A percentile compares a stretch with the other conserved stretches of the same genome.
phyloP scores from a whole-genome alignment of 805 yeast genomes.

The Sugiyamaella floridensis region DNA sequence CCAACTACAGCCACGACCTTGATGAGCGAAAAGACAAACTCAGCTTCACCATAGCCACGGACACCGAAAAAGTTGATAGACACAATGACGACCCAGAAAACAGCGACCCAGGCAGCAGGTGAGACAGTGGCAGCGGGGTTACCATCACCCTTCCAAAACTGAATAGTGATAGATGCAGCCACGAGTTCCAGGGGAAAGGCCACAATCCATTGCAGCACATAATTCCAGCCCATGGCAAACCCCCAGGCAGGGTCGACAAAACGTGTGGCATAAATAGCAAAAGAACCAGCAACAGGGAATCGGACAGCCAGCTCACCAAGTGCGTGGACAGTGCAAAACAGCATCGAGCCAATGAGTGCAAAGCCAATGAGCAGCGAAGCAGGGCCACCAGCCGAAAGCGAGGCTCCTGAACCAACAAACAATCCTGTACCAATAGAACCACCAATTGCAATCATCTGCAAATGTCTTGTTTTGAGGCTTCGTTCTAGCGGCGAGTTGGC shows the following conservation, averaged over 20 bases:
- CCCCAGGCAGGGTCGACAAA: conserved; percentile 63
- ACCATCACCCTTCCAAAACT: conserved; percentile 52
- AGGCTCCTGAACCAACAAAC: conserved; percentile 59
- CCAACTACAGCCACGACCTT: conserved; percentile 58
- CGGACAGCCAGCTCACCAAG: conserved; percentile 67
- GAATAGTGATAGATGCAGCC: conserved; percentile 52
- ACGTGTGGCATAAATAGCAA: conserved; percentile 53
- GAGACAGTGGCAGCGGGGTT: conserved; percentile 60
- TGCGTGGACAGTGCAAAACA: conserved; percentile 56
- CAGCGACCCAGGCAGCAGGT: conserved; percentile 51
- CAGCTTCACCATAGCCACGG: conserved; percentile 64
- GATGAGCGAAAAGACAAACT: conserved; percentile 50
- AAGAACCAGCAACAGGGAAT: conserved; percentile 59
- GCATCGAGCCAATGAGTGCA: conserved; percentile 53
- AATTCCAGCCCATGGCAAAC: conserved; percentile 68
- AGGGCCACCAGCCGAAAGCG: conserved; percentile 53
- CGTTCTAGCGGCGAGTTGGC: conserved; percentile 44
- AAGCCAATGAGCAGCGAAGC: conserved; percentile 52
- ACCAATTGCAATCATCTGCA: conserved; percentile 69
- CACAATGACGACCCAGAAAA: conserved; percentile 47
- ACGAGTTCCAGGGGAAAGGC: conserved; percentile 61
- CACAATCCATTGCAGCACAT: conserved; percentile 57
- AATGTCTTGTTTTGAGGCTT: conserved; percentile 46
- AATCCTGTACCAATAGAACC: conserved; percentile 74
- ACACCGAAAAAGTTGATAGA: conserved; percentile 51